A percentile compares a stretch with the other conserved stretches of the same genome.
These are phyloP conservation scores for Tulasnella sp. DNA, from an alignment of 768 basidiomycete species.

Conservation along the genomic window DNA sequence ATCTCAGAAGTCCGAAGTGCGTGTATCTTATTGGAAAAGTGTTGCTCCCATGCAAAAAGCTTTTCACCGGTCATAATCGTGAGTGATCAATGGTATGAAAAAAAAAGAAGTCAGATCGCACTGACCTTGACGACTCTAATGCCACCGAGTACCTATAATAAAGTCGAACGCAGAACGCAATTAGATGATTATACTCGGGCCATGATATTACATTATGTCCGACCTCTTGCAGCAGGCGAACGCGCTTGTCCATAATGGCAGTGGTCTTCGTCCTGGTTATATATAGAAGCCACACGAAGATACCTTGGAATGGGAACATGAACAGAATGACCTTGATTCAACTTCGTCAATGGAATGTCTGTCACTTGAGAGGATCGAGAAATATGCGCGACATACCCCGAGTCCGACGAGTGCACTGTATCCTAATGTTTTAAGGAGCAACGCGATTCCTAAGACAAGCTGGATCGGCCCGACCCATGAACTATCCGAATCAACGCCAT, in stretches of 20 bases:
- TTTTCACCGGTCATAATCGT: conserved; percentile 3
- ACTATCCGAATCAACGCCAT: conserved; percentile 10
- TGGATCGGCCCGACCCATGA: conserved; percentile 43
- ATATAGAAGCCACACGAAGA: conserved; percentile 18
- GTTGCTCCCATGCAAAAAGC: conserved; percentile 26
- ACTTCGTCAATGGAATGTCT: too few relatives aligned
- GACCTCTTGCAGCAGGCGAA: conserved; percentile 26
- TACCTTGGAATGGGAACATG: conserved; percentile 24
- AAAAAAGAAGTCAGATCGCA: not conserved
- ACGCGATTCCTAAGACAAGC: conserved; percentile 60
- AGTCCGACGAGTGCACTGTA: conserved; percentile 45
- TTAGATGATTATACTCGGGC: too few relatives aligned
- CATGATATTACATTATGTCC: too few relatives aligned
- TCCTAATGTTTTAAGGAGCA: conserved; percentile 65
- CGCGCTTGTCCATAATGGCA: conserved; percentile 26
- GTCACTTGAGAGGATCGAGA: too few relatives aligned
- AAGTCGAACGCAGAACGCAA: too few relatives aligned
- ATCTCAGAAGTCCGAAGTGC: not conserved
- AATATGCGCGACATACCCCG: conserved; percentile 22
- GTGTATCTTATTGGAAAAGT: conserved; percentile 5
- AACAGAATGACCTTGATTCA: conserved; percentile 19
- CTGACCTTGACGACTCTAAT: conserved; percentile 27
- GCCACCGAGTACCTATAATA: conserved; percentile 25
- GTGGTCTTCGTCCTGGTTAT: conserved; percentile 13
- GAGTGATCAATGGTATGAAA: too few relatives aligned